Evolutionary conservation across 495 filamentous ascomycete species (phyloP).

Genomic region (Podospora comata): DNA sequence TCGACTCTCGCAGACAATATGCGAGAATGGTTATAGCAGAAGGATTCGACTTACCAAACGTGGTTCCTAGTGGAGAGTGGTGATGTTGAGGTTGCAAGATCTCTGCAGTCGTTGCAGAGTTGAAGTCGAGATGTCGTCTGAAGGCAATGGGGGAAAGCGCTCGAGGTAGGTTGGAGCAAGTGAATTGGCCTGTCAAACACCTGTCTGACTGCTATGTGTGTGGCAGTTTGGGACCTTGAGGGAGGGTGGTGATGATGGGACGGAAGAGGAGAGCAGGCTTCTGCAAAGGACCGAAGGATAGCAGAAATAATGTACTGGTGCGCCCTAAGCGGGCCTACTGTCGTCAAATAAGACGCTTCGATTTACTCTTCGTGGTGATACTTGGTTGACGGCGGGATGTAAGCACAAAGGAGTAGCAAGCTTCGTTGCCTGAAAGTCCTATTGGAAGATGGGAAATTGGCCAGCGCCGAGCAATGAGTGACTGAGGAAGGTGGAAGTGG

Average conservation of each 20-base stretch:
- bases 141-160: neutral
- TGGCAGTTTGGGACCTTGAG: neutral
- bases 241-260: neutral
- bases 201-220: neutral
- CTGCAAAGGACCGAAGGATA: neutral
- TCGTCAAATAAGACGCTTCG: neutral
- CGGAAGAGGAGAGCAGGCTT: neutral
- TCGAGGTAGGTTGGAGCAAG: too few species aligned
- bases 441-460: neutral
- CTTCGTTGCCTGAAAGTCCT: neutral
- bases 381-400: neutral
- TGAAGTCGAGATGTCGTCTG: neutral
- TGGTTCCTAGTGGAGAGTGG: conserved; percentile 2
- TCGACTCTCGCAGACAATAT: neutral
- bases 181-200: neutral
- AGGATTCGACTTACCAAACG: neutral
- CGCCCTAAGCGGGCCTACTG: neutral
- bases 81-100: neutral
- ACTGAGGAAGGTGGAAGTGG: neutral
- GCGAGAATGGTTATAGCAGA: neutral
- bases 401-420: neutral
- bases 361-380: neutral
- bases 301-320: neutral
- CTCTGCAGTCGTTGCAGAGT: neutral
- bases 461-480: neutral